Conservation (phyloP, 1,284 basidiomycete genomes). For the Inonotus hispidus region DNA sequence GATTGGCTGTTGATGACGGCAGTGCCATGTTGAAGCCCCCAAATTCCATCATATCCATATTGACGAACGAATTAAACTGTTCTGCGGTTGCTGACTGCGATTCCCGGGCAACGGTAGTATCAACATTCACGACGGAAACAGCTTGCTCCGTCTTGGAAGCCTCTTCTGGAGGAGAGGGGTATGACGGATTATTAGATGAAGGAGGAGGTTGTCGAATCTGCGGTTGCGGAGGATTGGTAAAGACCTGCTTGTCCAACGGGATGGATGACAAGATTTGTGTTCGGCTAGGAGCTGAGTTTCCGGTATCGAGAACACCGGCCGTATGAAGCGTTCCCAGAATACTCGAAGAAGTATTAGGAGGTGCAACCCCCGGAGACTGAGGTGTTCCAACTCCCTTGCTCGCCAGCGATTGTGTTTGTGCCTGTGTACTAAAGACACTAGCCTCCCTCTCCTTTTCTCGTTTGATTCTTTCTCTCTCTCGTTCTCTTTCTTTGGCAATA, state of each 20-base stretch:
- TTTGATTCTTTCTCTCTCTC: constrained; percentile 64
- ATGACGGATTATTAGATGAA: constrained; percentile 1
- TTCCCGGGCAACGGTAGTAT: background rate
- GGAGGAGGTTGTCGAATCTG: background rate
- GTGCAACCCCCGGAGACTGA: background rate
- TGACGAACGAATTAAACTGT: constrained; percentile 35
- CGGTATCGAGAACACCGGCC: background rate
- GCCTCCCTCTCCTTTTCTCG: constrained; percentile 44
- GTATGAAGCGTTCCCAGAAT: background rate
- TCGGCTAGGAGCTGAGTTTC: background rate
- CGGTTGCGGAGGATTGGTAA: constrained; percentile 5
- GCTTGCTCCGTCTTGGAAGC: background rate
- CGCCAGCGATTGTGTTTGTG: background rate
- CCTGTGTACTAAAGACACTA: background rate
- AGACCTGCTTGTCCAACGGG: constrained; percentile 1
- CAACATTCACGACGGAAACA: background rate
- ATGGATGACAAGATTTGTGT: background rate
- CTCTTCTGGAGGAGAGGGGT: constrained; percentile 18
- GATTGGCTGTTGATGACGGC: background rate
- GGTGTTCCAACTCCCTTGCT: background rate
- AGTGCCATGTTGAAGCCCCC: constrained; percentile 39
- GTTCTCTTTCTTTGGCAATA: constrained; percentile 64
- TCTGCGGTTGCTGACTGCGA: constrained; percentile 15
- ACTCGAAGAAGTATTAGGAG: background rate
- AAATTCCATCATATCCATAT: constrained; percentile 37